Evolutionary conservation across 31 red algal species (phyloP).

Genomic region (Asparagopsis taxiformis): DNA sequence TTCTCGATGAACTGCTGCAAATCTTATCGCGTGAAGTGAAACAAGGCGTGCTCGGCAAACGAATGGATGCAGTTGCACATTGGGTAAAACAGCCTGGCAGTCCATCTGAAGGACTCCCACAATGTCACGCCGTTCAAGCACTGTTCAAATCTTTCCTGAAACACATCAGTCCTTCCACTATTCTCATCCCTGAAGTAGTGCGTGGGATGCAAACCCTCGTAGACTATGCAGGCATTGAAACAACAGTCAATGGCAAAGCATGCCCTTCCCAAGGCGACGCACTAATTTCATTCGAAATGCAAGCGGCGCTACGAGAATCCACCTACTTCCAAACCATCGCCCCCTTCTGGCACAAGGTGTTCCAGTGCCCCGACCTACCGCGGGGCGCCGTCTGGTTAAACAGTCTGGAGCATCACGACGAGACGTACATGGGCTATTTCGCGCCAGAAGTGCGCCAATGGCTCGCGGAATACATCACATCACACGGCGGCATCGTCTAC

Average conservation of each 20-base stretch:
- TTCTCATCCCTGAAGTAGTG: slow-evolving; percentile 79
- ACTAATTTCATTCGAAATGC: slow-evolving; percentile 72
- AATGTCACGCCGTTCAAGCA: slow-evolving; percentile 69
- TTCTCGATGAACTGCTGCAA: slow-evolving; percentile 72
- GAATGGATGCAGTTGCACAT: slow-evolving; percentile 70
- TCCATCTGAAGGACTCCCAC: slow-evolving; percentile 38
- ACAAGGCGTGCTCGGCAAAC: slow-evolving; percentile 79
- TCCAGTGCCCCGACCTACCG: slow-evolving; percentile 22
- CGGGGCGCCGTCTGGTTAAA: slow-evolving; percentile 41
- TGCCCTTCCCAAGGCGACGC: slow-evolving; percentile 76
- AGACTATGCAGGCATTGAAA: slow-evolving; percentile 48
- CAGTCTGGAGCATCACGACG: slow-evolving; percentile 80
- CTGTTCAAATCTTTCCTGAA: slow-evolving; percentile 84
- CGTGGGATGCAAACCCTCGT: slow-evolving; percentile 13
- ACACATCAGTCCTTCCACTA: slow-evolving; percentile 33
- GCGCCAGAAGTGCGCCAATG: slow-evolving; percentile 46
- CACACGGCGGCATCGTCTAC: slow-evolving; percentile 57
- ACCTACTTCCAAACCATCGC: slow-evolving; percentile 66
- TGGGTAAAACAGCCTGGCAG: slow-evolving; percentile 80
- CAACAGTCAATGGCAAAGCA: slow-evolving; percentile 19
- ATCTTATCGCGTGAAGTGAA: slow-evolving; percentile 71
- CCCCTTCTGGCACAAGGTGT: slow-evolving; percentile 70
- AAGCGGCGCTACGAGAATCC: slow-evolving; percentile 72
- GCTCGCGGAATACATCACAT: slow-evolving; percentile 56
- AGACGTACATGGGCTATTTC: slow-evolving; percentile 70